These are phyloP conservation scores for Sporisorium exsertum DNA, from an alignment of 1,284 basidiomycete species.

Conservation along the genomic window DNA sequence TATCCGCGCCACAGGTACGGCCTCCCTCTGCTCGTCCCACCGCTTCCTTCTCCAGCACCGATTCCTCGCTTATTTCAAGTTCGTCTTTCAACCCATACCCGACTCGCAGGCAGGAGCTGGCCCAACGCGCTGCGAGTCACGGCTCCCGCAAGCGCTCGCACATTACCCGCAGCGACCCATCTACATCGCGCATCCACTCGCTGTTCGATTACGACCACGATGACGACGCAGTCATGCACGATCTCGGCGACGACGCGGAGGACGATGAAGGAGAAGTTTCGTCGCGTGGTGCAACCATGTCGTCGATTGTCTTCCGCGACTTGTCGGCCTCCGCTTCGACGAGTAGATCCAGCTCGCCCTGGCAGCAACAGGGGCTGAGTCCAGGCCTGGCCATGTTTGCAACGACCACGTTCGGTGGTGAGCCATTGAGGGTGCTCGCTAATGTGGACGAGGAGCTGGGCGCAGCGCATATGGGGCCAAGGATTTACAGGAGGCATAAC, in stretches of 20 bases:
- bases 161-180: constrained; percentile 35
- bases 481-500: constrained; percentile 47
- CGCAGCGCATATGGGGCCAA: constrained; percentile 47
- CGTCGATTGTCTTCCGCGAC: constrained; percentile 50
- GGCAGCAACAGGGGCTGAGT: constrained; percentile 33
- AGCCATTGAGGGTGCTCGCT: constrained; percentile 38
- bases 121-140: constrained; percentile 35
- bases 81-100: constrained; percentile 50
- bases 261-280: constrained; percentile 39
- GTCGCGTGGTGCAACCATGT: constrained; percentile 46
- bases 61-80: constrained; percentile 32
- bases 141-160: constrained; percentile 34
- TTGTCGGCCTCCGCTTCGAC: constrained; percentile 27
- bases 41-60: not conserved
- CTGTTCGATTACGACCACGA: constrained; percentile 22
- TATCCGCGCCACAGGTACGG: constrained; percentile 24
- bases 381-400: constrained; percentile 45
- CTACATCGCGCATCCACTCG: constrained; percentile 30
- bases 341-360: constrained; percentile 28
- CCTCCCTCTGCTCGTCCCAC: constrained; percentile 14
- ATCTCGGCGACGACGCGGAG: constrained; percentile 9
- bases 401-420: constrained; percentile 33
- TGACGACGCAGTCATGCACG: constrained; percentile 19
- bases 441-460: constrained; percentile 47
- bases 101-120: constrained; percentile 44